These are phyloP conservation scores for Tetracentron sinense DNA, from an alignment of 164 flowering plant species.

Conservation along the genomic window DNA sequence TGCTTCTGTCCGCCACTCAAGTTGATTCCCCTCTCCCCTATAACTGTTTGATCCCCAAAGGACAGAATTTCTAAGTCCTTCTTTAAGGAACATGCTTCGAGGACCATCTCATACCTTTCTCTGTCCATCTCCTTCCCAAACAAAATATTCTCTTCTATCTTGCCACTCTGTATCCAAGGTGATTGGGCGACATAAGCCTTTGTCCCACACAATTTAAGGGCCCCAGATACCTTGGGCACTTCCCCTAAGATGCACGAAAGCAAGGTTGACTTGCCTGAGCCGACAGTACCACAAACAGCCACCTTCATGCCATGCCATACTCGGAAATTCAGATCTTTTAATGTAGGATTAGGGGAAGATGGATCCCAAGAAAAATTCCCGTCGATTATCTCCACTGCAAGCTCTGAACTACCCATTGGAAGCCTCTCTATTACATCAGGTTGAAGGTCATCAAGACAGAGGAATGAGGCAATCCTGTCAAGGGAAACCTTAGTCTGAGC, in stretches of 20 bases:
- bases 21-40: constrained; percentile 90
- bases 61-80: constrained; percentile 75
- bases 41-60: constrained; percentile 77
- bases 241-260: constrained; percentile 69
- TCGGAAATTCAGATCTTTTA: constrained; percentile 45
- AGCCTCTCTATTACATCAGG: constrained; percentile 42
- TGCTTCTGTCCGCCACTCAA: constrained; percentile 95
- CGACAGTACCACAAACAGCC: constrained; percentile 80
- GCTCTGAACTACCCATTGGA: constrained; percentile 36
- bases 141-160: constrained; percentile 75
- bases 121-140: constrained; percentile 79
- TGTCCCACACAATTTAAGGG: constrained; percentile 48
- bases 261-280: constrained; percentile 75
- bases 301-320: constrained; percentile 58
- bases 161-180: constrained; percentile 92
- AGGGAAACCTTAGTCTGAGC: constrained; percentile 73
- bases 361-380: constrained; percentile 55
- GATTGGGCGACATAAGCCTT: constrained; percentile 87
- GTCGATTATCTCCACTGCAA: constrained; percentile 48
- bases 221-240: constrained; percentile 61
- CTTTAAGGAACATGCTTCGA: constrained; percentile 74
- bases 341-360: constrained; percentile 33
- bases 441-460: constrained; percentile 51
- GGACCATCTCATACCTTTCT: constrained; percentile 56
- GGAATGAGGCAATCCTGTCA: constrained; percentile 58